Conservation (phyloP, 2,329 filamentous ascomycete genomes). For the Pseudocercospora pini-densiflorae region DNA sequence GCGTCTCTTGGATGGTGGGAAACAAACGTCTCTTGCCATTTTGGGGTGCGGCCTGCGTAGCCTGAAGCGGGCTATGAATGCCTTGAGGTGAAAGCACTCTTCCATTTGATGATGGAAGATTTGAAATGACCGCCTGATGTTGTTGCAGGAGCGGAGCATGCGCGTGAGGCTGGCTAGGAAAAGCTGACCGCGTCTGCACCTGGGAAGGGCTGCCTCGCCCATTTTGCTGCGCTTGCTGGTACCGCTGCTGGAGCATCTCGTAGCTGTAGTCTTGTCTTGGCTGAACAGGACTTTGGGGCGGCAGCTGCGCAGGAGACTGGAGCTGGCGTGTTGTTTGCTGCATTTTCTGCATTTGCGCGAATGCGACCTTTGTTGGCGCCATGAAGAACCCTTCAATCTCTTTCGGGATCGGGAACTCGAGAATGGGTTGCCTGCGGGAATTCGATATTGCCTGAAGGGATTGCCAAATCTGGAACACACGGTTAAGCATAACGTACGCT, state of each 20-base stretch:
- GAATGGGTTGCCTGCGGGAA: not conserved
- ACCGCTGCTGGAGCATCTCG: constrained; percentile 1
- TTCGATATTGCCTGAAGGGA: not conserved
- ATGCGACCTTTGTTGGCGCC: not conserved
- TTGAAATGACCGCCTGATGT: constrained; percentile 2
- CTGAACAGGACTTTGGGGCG: constrained; percentile 2
- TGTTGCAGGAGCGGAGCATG: not conserved
- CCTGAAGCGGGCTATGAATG: not conserved
- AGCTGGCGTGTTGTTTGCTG: constrained; percentile 18
- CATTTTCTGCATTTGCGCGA: constrained; percentile 11
- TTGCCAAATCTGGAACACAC: constrained; percentile 22
- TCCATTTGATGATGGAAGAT: not conserved
- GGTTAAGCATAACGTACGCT: constrained; percentile 20
- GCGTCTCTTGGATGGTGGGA: constrained; percentile 27
- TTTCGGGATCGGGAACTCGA: constrained; percentile 8
- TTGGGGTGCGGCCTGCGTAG: not conserved
- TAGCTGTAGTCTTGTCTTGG: not conserved
- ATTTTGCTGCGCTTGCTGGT: constrained; percentile 13
- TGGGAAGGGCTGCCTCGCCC: not conserved
- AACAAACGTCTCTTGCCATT: constrained; percentile 21
- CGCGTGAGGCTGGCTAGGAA: not conserved
- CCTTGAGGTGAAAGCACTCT: not conserved
- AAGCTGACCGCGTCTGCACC: not conserved
- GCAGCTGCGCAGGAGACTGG: not conserved
- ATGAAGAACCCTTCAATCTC: constrained; percentile 18